Base-by-base conservation (phyloP, 2,329 filamentous ascomycete genomes). In the Thelonectria blattea region DNA sequence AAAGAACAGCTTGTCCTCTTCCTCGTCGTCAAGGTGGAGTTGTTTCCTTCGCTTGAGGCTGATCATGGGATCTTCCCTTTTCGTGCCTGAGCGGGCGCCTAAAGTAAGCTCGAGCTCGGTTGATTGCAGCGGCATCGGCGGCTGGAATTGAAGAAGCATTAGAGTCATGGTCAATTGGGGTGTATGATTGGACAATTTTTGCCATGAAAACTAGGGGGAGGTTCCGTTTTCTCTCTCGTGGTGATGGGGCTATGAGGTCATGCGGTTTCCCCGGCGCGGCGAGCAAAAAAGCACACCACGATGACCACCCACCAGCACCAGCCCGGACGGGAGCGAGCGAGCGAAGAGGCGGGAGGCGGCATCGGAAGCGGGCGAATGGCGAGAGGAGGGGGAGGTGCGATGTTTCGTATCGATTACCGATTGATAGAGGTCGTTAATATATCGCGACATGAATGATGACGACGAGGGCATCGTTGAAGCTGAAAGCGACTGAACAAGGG, bases 201-300 rank as follows among this genome's bases (percentile, higher is more conserved):
- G 22, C 22, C 6, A n/a, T 24, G 22, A 30, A 24, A 24, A 10
- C 27, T 30, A 30, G 27, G 27, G 27, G 27, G 8, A 10, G 27
- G 5, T 30, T 30, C 27, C 15, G 41, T 46, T n/a, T n/a, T n/a
- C 2, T 22, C 6, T 46, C 24, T 49, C 50, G 49, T 42, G 52
- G 20, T 22, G 14, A 48, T 63, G 63, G 63, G 61, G 18, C 63
- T 52, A 65, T 65, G 55, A 58, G 61, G 55, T 63, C 63, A 63
- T 63, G 63, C 47, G 63, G n/a, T n/a, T n/a, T n/a, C n/a, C n/a
- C n/a, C n/a, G n/a, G n/a, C n/a, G n/a, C n/a, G n/a, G n/a, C n/a
- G n/a, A n/a, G n/a, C 49, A 15, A 52, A 52, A 50, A 45, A 51
- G 47, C 47, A 60, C 52, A 56, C 58, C 52, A 56, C 47, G 18